phyloP scores from a whole-genome alignment of 371 early-diverging fungal genomes.

The Mucor velutinosus region DNA sequence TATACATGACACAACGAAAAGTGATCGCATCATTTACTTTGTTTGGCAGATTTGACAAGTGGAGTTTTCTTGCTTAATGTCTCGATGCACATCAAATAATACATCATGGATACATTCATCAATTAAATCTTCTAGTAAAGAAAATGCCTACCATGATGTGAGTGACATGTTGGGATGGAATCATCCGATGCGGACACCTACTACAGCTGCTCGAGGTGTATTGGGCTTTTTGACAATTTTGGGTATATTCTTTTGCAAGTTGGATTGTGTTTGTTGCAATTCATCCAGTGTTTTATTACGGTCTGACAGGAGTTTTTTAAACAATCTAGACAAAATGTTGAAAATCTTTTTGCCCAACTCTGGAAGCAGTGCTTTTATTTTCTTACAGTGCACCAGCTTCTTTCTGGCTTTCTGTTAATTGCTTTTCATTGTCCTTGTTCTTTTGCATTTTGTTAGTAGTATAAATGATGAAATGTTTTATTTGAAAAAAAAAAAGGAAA shows the following conservation, averaged over 20 bases:
- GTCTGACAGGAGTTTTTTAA: constrained; percentile 40
- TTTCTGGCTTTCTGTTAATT: constrained; percentile 14
- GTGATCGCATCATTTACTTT: constrained; percentile 43
- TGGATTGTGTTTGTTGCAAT: constrained; percentile 38
- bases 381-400: constrained; percentile 12
- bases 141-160: constrained; percentile 35
- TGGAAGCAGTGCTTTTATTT: no score
- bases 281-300: constrained; percentile 42
- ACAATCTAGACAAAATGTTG: constrained; percentile 22
- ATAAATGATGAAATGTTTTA: neutral
- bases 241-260: constrained; percentile 31
- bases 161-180: neutral
- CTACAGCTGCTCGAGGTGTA: constrained; percentile 33
- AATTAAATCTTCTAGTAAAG: constrained; percentile 54
- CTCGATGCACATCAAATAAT: constrained; percentile 66
- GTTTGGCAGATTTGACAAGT: constrained; percentile 75
- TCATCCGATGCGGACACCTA: neutral
- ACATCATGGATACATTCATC: constrained; percentile 73
- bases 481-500: neutral
- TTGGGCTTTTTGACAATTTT: constrained; percentile 14
- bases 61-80: constrained; percentile 55
- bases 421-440: constrained; percentile 3
- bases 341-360: neutral
- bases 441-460: constrained; percentile 7
- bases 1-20: neutral